Evolutionary conservation across 345 rosid genomes (phyloP), one percentile per base, ranked within the genome.

Genomic region (Gossypium longicalyx): DNA sequence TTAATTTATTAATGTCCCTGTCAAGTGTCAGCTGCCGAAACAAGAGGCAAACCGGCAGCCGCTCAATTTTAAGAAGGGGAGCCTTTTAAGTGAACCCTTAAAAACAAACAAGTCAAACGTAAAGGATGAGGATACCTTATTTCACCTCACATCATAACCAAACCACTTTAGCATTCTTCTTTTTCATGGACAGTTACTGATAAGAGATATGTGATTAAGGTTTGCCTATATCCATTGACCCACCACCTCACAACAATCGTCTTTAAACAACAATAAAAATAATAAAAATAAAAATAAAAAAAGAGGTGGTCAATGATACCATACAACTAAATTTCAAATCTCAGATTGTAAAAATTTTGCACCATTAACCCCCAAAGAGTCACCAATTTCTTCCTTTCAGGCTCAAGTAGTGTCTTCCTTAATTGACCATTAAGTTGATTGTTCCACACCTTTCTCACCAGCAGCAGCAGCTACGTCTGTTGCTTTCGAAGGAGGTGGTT

Each of bases 401-500:
- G 76, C 19, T 53, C 13, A 38, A 16, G 47, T 56, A 58, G n/a
- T 15, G 25, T 71, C 80, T 77, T 72, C 60, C 76, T 73, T 75
- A 43, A 65, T 57, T 62, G 27, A 74, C 69, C 20, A 34, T 44
- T 64, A 66, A 19, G 65, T 72, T 75, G 60, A 79, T 77, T 43
- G 70, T 47, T 80, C 75, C 63, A 49, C 57, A 11, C 63, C 77
- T 74, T 77, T 72, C 62, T 76, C 72, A 64, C 63, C 29, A 52
- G 62, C 74, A 68, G 61, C 78, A 67, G 8, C 74, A 45, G 70
- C 66, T 57, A 52, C 48, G 15, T 27, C 48, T 0, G 80, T 68
- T 22, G 76, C 20, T 74, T 74, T 74, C 48, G 88, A 61, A 79
- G 86, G 84, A 52, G 85, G 86, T 60, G 88, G 78, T 63, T 83